Evolutionary conservation across 2,329 filamentous ascomycete species (phyloP), one percentile per base, ranked within the genome.

Genomic region (Epichloe elymi): DNA sequence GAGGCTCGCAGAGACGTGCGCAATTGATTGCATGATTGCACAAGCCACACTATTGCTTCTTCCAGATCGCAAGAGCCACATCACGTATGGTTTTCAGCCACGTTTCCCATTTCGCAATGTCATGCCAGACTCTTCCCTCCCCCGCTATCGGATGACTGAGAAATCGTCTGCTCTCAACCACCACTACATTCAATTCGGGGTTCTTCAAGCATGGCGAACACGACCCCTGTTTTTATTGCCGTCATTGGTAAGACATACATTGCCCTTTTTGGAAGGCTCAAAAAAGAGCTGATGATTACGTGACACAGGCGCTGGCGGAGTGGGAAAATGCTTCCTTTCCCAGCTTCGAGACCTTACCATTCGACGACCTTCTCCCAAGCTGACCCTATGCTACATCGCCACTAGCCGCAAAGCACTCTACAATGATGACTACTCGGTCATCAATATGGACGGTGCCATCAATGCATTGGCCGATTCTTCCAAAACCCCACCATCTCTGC

Each of bases 311-410:
- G 86, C 86, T 60, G 93, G 93, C 59, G 91, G 91, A 57, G 93
- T 97, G 55, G 93, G 93, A 63, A 90, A 90, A 69, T 82, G 81
- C 70, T 96, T 97, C 75, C 80, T 97, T 56, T 74, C 76, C 58
- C 93, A 97, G 70, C 81, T 97, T 53, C 74, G 84, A 57, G 65
- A 72, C 54, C 78, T 93, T 54, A 75, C 80, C 47, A 72, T 76
- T 56, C 80, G 85, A 55, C 81, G 82, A 39, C 79, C 84, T 41
- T 77, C 80, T 6, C 81, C 80, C 49, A 81, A 83, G 67, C 77
- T 95, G 53, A 82, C 78, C 52, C 81, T 97, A 50, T 80, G 90
- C 72, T 87, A 94, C 70, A 82, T 96, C 59, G 83, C 88, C 51
- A 89, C 88, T 51, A 93, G 86, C 67, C 87, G 83, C 61, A 90